Conservation (phyloP, 73 alveolate genomes). For the Stentor coeruleus region DNA sequence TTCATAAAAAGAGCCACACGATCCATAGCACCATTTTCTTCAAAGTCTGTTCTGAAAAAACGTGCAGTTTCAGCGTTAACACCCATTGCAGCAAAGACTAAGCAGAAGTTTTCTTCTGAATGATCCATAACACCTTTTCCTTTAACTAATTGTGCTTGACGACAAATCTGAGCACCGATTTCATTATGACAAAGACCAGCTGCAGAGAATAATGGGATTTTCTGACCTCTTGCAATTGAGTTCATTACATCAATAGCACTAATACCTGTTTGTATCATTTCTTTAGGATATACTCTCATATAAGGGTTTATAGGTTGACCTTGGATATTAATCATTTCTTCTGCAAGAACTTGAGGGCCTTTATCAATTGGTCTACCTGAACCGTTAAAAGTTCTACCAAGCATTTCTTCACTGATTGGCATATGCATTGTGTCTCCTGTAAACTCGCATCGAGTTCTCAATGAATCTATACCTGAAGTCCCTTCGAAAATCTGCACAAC, state of each 20-base stretch:
- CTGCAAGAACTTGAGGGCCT: constrained; percentile 99
- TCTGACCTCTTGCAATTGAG: constrained; percentile 99
- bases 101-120: constrained; percentile 93
- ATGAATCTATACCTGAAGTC: constrained; percentile 95
- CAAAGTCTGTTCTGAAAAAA: constrained; percentile 99
- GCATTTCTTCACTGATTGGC: constrained; percentile 96
- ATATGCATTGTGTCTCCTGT: constrained; percentile 92
- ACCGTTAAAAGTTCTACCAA: constrained; percentile 99
- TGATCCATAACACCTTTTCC: constrained; percentile 98
- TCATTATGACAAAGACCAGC: constrained; percentile 99
- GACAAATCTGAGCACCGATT: constrained; percentile 99
- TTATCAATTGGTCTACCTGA: constrained; percentile 99
- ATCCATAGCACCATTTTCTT: constrained; percentile 99
- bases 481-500: constrained; percentile 95
- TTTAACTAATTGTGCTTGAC: constrained; percentile 98
- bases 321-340: constrained; percentile 95
- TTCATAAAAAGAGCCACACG: constrained; percentile 97
- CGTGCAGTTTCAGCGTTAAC: constrained; percentile 99
- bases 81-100: constrained; percentile 99
- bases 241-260: constrained; percentile 99
- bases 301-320: constrained; percentile 99
- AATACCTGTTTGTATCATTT: constrained; percentile 98
- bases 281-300: constrained; percentile 91
- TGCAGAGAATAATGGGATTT: constrained; percentile 79
- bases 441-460: constrained; percentile 90